Evolutionary conservation across 805 yeast species (phyloP).

Genomic region (Cyberlindnera xishuangbannaensis): DNA sequence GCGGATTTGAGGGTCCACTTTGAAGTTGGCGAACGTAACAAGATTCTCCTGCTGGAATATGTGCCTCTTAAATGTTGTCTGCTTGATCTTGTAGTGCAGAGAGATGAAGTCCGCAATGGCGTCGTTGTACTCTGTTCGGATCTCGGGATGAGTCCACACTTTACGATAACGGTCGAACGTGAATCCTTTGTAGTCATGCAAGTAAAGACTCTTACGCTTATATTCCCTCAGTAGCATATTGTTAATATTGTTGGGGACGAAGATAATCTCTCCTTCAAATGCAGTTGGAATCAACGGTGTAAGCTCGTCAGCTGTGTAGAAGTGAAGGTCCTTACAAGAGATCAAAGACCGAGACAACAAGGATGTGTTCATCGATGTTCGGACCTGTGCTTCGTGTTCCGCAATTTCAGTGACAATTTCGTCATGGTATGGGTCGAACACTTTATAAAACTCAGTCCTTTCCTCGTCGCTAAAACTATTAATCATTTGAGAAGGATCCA

Average conservation of each 20-base stretch:
- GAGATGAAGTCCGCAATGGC: constrained; percentile 9
- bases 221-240: constrained; percentile 46
- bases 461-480: constrained; percentile 6
- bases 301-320: constrained; percentile 40
- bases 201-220: constrained; percentile 27
- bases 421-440: constrained; percentile 27
- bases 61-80: constrained; percentile 19
- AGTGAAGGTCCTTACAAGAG: constrained; percentile 61
- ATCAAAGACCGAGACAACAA: constrained; percentile 23
- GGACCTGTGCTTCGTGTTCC: constrained; percentile 29
- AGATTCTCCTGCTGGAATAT: constrained; percentile 7
- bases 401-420: constrained; percentile 18
- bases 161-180: constrained; percentile 27
- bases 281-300: constrained; percentile 46
- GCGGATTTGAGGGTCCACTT: constrained; percentile 8
- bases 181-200: constrained; percentile 35
- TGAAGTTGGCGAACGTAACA: constrained; percentile 8
- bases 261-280: constrained; percentile 56
- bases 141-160: constrained; percentile 16
- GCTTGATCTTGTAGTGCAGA: constrained; percentile 16
- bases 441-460: constrained; percentile 8
- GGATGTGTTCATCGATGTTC: constrained; percentile 26
- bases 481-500: constrained; percentile 4
- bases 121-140: constrained; percentile 16
- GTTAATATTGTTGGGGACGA: constrained; percentile 45